Conservation (phyloP, 495 filamentous ascomycete species). For the Penicillium alfredii region DNA sequence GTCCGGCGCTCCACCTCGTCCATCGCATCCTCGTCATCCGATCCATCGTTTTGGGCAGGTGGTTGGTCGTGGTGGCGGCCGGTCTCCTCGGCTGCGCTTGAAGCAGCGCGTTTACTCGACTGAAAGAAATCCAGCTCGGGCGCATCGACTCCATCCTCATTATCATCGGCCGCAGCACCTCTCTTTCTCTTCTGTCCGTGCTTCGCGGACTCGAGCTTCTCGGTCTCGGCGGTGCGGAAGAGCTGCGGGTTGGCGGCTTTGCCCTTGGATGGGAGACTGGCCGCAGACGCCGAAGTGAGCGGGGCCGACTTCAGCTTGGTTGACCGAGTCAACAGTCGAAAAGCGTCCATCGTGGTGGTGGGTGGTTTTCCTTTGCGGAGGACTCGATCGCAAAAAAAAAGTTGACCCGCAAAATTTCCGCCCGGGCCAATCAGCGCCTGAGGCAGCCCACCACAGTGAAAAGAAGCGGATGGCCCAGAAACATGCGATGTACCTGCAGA, state of each 20-base stretch:
- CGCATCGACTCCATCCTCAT: conserved; percentile 19
- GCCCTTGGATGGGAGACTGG: conserved; percentile 44
- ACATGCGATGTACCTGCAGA: too few species aligned
- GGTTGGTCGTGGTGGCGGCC: conserved; percentile 7
- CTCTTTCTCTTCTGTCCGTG: conserved; percentile 39
- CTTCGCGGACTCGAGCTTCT: conserved; percentile 29
- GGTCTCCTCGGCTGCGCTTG: conserved; percentile 12
- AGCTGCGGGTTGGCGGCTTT: conserved; percentile 49
- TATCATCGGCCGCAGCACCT: conserved; percentile 13
- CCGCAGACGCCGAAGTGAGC: conserved; percentile 16
- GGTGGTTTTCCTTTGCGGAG: conserved; percentile 7
- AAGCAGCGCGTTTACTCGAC: conserved; percentile 21
- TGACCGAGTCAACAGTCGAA: conserved; percentile 49
- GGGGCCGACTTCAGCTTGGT: conserved; percentile 43
- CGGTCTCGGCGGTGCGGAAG: conserved; percentile 39
- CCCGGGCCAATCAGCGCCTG: conserved; percentile 40
- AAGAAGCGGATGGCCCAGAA: too few species aligned
- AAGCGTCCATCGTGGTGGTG: conserved; percentile 44
- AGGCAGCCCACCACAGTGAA: too few species aligned
- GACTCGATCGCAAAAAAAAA: conserved; percentile 19
- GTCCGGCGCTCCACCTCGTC: conserved; percentile 63
- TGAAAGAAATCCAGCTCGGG: conserved; percentile 38
- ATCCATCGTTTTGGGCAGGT: conserved; percentile 16
- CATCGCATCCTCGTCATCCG: conserved; percentile 31
- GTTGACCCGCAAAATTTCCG: conserved; percentile 16